Evolutionary conservation across 148 eudicot genomes (phyloP).

Genomic region (Arbutus unedo): DNA sequence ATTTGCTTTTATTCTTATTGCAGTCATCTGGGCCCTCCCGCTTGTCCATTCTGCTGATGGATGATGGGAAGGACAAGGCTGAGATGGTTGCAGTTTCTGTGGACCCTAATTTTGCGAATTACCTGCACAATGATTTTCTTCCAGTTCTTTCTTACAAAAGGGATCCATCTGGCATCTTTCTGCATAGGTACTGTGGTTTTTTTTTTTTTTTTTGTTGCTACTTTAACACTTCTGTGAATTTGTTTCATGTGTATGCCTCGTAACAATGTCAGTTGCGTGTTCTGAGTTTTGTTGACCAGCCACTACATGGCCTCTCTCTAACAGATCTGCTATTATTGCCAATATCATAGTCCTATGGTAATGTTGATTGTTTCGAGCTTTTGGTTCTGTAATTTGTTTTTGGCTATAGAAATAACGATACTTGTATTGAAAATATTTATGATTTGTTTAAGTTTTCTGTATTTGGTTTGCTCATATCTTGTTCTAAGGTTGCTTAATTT

Average conservation of each 20-base stretch:
- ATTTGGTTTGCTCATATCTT: no score
- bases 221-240: not conserved
- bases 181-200: not conserved
- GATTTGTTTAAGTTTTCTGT: no score
- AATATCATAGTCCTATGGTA: no score
- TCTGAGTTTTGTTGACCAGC: not conserved
- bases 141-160: slow-evolving; percentile 46
- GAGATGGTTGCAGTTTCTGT: slow-evolving; percentile 81
- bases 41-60: slow-evolving; percentile 78
- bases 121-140: slow-evolving; percentile 69
- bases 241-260: not conserved
- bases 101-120: slow-evolving; percentile 74
- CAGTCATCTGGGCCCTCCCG: slow-evolving; percentile 58
- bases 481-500: not conserved
- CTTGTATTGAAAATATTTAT: no score
- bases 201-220: not conserved
- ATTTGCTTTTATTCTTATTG: slow-evolving; percentile 25
- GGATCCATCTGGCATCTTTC: not conserved
- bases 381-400: no score
- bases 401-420: no score
- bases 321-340: no score
- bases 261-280: not conserved
- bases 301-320: no score
- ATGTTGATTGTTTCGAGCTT: no score
- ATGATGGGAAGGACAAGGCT: slow-evolving; percentile 73